These are phyloP conservation scores for Chimonanthus salicifolius DNA, from an alignment of 164 flowering plant species.

Conservation along the genomic window DNA sequence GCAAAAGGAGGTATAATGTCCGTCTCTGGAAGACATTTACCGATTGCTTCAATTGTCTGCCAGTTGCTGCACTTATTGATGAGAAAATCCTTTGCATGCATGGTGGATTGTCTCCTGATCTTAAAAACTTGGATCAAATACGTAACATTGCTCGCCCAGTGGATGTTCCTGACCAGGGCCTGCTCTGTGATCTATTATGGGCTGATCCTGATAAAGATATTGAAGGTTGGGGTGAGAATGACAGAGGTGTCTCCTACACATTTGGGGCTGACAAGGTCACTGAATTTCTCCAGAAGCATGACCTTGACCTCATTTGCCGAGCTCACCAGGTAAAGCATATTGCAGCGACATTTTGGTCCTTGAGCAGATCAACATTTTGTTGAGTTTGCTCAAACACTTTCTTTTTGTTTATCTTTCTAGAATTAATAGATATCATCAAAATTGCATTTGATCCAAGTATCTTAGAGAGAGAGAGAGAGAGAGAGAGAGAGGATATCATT, in stretches of 20 bases:
- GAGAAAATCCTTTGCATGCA: conserved; percentile 66
- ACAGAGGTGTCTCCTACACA: conserved; percentile 59
- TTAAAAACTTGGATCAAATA: conserved; percentile 52
- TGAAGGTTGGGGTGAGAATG: conserved; percentile 66
- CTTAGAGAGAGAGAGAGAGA: too few relatives aligned
- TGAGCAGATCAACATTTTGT: background rate
- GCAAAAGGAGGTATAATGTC: conserved; percentile 58
- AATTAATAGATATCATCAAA: too few relatives aligned
- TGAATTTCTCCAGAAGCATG: conserved; percentile 57
- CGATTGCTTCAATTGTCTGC: conserved; percentile 58
- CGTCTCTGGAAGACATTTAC: conserved; percentile 57
- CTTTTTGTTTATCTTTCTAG: background rate
- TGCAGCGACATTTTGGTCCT: background rate
- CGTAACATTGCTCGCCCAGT: conserved; percentile 55
- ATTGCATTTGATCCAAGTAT: too few relatives aligned
- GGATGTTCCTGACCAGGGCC: conserved; percentile 65
- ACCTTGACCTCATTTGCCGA: conserved; percentile 59
- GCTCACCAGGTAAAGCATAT: conserved; percentile 50
- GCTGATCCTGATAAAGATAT: conserved; percentile 55
- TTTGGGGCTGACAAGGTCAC: conserved; percentile 55
- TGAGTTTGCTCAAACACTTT: background rate
- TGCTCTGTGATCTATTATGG: conserved; percentile 63
- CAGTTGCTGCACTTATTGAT: conserved; percentile 61
- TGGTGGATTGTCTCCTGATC: conserved; percentile 61
- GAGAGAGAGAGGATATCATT: too few relatives aligned